A percentile compares a stretch with the other conserved stretches of the same genome.
phyloP scores from a whole-genome alignment of 179 eudicot species.

The Pouteria campechiana region DNA sequence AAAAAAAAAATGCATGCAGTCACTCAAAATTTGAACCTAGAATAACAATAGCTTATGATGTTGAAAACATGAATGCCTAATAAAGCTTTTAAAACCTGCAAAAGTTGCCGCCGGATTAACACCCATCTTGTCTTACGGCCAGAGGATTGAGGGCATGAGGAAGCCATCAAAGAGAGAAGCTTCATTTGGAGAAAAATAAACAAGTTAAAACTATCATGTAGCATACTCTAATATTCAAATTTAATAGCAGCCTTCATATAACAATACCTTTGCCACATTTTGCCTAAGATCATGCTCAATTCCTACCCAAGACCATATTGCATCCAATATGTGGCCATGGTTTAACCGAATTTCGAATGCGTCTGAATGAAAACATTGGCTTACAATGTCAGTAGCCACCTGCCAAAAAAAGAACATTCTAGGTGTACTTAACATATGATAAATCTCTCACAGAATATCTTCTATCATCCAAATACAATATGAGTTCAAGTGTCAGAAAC shows the following conservation, averaged over 20 bases:
- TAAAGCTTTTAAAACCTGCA: constrained; percentile 49
- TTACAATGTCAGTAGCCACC: constrained; percentile 69
- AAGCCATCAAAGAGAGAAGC: constrained; percentile 78
- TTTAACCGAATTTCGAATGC: constrained; percentile 84
- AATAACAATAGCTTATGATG: no score
- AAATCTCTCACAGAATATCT: no score
- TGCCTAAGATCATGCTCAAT: constrained; percentile 56
- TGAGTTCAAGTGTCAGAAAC: no score
- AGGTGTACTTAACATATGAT: no score
- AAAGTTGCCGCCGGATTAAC: constrained; percentile 87
- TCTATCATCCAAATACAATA: no score
- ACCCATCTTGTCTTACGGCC: constrained; percentile 89
- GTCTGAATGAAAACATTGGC: constrained; percentile 52
- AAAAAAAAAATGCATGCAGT: not conserved
- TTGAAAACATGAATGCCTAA: no score
- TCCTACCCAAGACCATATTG: constrained; percentile 97
- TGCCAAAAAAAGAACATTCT: no score
- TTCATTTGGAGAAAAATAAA: constrained; percentile 13
- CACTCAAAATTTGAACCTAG: no score
- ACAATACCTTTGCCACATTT: constrained; percentile 83
- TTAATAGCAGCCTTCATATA: not conserved
- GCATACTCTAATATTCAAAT: no score
- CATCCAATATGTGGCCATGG: constrained; percentile 78
- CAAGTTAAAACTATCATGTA: not conserved
- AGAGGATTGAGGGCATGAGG: constrained; percentile 81